These are phyloP conservation scores for Solanum lycopersicoides DNA, from an alignment of 257 asterid genomes.

Conservation along the genomic window DNA sequence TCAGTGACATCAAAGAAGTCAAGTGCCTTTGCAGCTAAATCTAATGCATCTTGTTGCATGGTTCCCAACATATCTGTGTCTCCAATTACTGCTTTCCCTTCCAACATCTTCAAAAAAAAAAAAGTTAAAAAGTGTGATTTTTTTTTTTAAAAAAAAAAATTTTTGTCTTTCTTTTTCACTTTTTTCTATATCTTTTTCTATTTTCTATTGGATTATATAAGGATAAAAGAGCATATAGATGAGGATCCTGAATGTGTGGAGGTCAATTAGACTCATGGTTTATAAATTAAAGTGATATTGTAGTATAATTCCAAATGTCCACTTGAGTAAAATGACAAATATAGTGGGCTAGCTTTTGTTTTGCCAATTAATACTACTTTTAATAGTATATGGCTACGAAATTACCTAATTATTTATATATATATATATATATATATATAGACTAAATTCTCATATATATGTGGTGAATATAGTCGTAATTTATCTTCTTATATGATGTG, in stretches of 20 bases:
- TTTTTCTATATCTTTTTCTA: neutral
- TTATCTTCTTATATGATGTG: neutral
- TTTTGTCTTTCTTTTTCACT: neutral
- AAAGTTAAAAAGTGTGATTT: neutral
- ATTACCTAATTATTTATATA: neutral
- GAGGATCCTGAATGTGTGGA: conserved; percentile 44
- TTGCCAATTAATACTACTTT: neutral
- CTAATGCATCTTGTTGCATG: conserved; percentile 71
- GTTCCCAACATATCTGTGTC: conserved; percentile 69
- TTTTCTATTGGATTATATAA: neutral
- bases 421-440: neutral
- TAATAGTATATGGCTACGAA: neutral
- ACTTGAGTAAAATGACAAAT: neutral
- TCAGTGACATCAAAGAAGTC: conserved; percentile 83
- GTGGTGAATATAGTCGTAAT: neutral
- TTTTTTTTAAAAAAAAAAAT: too few relatives aligned
- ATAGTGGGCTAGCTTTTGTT: neutral
- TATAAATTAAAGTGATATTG: conserved; percentile 4
- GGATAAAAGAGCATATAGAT: neutral
- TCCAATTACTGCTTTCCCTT: conserved; percentile 77
- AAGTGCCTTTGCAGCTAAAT: conserved; percentile 79
- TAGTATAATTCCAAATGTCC: conserved; percentile 19
- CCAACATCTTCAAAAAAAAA: conserved; percentile 28
- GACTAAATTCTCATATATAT: neutral
- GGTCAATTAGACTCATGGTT: conserved; percentile 3